Conservation (phyloP, 169 alveolate genomes). For the Plasmodium knowlesi region DNA sequence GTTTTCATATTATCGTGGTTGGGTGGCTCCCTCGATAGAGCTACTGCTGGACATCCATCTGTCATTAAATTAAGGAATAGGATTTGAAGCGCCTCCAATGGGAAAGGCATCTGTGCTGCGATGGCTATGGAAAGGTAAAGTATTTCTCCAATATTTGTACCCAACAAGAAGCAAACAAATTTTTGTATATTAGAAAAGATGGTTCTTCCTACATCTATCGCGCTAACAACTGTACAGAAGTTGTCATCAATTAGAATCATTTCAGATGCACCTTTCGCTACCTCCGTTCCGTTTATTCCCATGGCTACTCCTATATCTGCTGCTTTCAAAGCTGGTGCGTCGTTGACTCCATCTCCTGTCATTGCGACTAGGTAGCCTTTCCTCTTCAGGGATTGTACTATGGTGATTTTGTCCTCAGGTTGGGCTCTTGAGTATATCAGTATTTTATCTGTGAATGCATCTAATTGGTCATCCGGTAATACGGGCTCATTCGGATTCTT, state of each 20-base stretch:
- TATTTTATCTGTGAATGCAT: conserved; percentile 81
- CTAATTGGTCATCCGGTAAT: conserved; percentile 85
- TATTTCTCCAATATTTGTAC: conserved; percentile 94
- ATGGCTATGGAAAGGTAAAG: conserved; percentile 88
- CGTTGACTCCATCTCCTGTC: conserved; percentile 99
- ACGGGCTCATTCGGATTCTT: conserved; percentile 82
- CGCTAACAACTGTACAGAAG: conserved; percentile 98
- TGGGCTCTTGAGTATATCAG: conserved; percentile 89
- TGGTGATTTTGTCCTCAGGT: conserved; percentile 93
- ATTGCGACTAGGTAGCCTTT: conserved; percentile 94
- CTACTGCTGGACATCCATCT: conserved; percentile 95
- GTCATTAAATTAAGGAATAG: conserved; percentile 92
- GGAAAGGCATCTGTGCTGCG: conserved; percentile 89
- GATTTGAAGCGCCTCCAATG: conserved; percentile 92
- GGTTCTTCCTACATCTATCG: conserved; percentile 99
- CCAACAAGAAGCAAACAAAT: conserved; percentile 93
- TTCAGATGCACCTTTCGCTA: conserved; percentile 99
- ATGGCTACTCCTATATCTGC: conserved; percentile 99
- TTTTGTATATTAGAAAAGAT: conserved; percentile 94
- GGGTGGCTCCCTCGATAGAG: conserved; percentile 93
- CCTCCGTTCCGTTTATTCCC: conserved; percentile 99
- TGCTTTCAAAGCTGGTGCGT: conserved; percentile 99
- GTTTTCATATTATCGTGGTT: conserved; percentile 89
- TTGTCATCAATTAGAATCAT: conserved; percentile 99
- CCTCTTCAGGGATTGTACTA: conserved; percentile 90